Conservation (phyloP, 2,329 filamentous ascomycete species). For the Pyrenophora teres region DNA sequence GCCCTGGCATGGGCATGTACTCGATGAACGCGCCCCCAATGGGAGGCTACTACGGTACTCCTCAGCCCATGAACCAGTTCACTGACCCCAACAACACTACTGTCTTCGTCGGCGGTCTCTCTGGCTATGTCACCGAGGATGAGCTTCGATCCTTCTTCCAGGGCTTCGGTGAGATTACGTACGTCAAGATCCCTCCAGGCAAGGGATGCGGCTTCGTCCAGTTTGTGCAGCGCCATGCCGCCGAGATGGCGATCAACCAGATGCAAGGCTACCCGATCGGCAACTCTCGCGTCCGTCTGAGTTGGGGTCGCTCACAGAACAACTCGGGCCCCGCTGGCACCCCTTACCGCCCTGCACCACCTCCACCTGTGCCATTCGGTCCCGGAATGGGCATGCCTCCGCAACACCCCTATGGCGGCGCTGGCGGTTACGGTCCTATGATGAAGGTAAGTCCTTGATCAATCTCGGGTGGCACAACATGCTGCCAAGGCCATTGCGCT, state of each 20-base stretch:
- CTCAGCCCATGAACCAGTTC: constrained; percentile 97
- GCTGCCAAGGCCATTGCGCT: not conserved
- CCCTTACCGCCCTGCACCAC: constrained; percentile 92
- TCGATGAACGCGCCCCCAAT: constrained; percentile 72
- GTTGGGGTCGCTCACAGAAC: constrained; percentile 98
- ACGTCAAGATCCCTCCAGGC: constrained; percentile 98
- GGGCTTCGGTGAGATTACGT: constrained; percentile 98
- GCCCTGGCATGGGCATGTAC: constrained; percentile 64
- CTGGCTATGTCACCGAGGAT: constrained; percentile 97
- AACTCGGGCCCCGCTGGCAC: constrained; percentile 96
- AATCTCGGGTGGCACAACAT: not conserved
- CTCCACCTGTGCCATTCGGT: constrained; percentile 67
- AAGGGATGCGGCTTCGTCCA: constrained; percentile 99
- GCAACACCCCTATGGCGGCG: constrained; percentile 59
- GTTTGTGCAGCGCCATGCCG: constrained; percentile 97
- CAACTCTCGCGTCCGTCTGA: constrained; percentile 95
- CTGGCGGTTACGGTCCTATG: constrained; percentile 66
- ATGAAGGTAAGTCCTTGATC: constrained; percentile 61
- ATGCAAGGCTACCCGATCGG: constrained; percentile 99
- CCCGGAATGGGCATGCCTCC: constrained; percentile 71
- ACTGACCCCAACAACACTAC: constrained; percentile 99
- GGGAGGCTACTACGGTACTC: constrained; percentile 64
- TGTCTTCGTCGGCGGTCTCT: constrained; percentile 95
- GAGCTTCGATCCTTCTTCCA: constrained; percentile 99
- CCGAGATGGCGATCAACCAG: constrained; percentile 99